Base-by-base conservation (phyloP, 129 eudicot genomes). In the Escallonia rubra region DNA sequence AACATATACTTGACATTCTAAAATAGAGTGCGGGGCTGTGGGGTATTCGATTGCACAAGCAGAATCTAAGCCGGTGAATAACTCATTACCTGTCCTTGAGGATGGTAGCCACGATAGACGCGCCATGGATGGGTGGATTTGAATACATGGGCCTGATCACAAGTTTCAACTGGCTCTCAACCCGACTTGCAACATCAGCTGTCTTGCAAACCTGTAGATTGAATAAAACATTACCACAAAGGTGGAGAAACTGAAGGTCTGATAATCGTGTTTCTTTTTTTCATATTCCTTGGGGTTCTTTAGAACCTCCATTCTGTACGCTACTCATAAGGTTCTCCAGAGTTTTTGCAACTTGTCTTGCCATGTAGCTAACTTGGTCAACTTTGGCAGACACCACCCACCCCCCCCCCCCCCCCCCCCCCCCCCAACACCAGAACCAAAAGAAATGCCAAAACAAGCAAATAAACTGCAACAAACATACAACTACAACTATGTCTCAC, bases 111-210 rank as follows among this genome's bases (percentile, higher is more conserved):
- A 92, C 98, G 63, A 92, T 84, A 46, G 96, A 92, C 51, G 98
- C 95, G 12, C 98, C 98, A 43, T 88, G 98, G 56, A 91, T 81
- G 46, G 98, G 98, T 4, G 98, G 98, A 72, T 63, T 91, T 8
- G 98, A 92, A 72, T 83, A 92, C 98, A 92, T 92, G 14, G 98
- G 98, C 64, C 98, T 82, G 65, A 92, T 82, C 42, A 92, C 96
- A 71, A 89, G 76, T 89, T 92, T 92, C 64, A 92, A 74, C 77
- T 92, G 98, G 78, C 98, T 91, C 76, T 91, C 96, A 60, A 91
- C 96, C 67, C 90, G 79, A 72, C 86, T 79, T 15, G 97, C 91
- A 71, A 88, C 96, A 82, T 91, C 98, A 65, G 96, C 91, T 60
- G 68, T 61, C 86, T 64, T 78, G 81, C 96, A 91, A 55, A 91